Evolutionary conservation across 805 yeast genomes (phyloP), one percentile per base, ranked within the genome.

Genomic region (Candida sonorensis): DNA sequence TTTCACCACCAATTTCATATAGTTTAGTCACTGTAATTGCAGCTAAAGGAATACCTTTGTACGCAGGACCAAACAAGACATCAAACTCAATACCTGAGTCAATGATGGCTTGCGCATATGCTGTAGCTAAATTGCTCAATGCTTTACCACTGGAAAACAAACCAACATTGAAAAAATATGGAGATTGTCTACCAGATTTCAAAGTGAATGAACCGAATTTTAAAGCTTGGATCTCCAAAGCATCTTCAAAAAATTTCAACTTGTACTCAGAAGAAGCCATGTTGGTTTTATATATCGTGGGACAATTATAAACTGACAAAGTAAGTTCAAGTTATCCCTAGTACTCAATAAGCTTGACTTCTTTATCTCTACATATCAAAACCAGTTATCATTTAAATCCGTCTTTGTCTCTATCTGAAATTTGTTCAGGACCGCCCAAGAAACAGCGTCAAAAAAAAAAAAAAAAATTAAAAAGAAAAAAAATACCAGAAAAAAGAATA

Each of bases 161-260:
- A n/a, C 97, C 97, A 61, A 86, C 62, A 62, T 88, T 88, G 74
- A 90, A 88, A 53, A 92, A 90, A 60, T 92, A 90, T 31, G 98
- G 98, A n/a, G 97, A 88, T 37, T 66, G 62, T 48, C 98, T 76
- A 16, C 97, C 97, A 2, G 94, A 81, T 59, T 90, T 90, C 56
- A 90, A 71, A 10, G 94, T 86, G 71, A 85, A 90, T 31, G 69
- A 59, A 32, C 97, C 97, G 55, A 90, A 92, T 53, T 79, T 76
- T 48, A 90, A 70, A 11, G 97, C 95, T 45, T 80, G 65, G 35
- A 81, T 73, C 46, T 80, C 84, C 44, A 88, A 65, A 16, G 98
- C 95, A 43, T 77, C 71, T 51, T 86, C 83, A 35, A 90, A 68
- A 53, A 90, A 86, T 49, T 72, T 35, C 16, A 36, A 26, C 28